phyloP scores from a whole-genome alignment of 2,329 filamentous ascomycete species.

The Exophiala lecanii-corni region DNA sequence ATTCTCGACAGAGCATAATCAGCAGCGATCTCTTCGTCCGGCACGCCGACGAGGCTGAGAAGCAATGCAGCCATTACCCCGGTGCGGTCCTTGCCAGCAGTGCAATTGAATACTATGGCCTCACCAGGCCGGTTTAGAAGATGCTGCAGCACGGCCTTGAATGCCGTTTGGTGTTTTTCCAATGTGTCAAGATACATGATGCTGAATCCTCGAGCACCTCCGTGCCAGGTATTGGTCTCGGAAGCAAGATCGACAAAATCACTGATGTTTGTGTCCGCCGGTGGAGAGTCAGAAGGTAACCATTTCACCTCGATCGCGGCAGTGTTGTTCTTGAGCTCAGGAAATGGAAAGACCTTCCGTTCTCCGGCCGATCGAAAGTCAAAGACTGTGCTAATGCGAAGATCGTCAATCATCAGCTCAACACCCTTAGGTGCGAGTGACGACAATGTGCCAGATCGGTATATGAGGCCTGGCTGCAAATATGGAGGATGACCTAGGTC shows the following conservation, averaged over 20 bases:
- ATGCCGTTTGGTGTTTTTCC: slow-evolving; percentile 55
- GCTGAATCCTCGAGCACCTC: neutral
- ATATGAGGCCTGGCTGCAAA: slow-evolving; percentile 53
- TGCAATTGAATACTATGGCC: slow-evolving; percentile 65
- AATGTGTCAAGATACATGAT: slow-evolving; percentile 61
- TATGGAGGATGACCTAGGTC: neutral
- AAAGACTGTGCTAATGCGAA: slow-evolving; percentile 62
- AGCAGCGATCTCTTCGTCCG: slow-evolving; percentile 52
- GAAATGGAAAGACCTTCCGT: slow-evolving; percentile 42
- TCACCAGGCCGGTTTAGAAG: slow-evolving; percentile 43
- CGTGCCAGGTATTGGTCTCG: slow-evolving; percentile 1
- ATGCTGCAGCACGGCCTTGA: slow-evolving; percentile 55
- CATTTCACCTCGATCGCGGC: slow-evolving; percentile 54
- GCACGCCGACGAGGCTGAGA: slow-evolving; percentile 58
- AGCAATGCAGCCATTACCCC: slow-evolving; percentile 64
- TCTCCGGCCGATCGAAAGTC: slow-evolving; percentile 59
- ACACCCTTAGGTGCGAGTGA: slow-evolving; percentile 51
- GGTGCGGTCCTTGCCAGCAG: slow-evolving; percentile 71
- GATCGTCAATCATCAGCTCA: slow-evolving; percentile 41
- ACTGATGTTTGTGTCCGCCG: slow-evolving; percentile 1
- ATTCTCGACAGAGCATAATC: slow-evolving; percentile 65
- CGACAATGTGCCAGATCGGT: slow-evolving; percentile 63
- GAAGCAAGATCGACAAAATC: neutral
- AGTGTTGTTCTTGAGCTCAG: slow-evolving; percentile 43
- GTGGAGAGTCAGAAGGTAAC: slow-evolving; percentile 56